A percentile compares a stretch with the other conserved stretches of the same genome.
These are phyloP conservation scores for Trametes elegans DNA, from an alignment of 768 basidiomycete genomes.

Conservation along the genomic window DNA sequence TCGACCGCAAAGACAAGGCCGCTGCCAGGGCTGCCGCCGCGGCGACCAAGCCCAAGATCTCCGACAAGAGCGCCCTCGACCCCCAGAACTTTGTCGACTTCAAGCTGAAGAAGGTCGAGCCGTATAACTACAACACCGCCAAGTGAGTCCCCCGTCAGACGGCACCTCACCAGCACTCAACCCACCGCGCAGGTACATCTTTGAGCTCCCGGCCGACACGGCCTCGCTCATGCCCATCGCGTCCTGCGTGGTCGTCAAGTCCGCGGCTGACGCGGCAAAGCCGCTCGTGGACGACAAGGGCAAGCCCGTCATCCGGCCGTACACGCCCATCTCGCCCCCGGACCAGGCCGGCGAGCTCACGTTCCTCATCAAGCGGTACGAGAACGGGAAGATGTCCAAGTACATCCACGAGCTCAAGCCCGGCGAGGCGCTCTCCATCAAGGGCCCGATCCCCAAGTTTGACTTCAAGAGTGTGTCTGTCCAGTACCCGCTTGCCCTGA, in stretches of 20 bases:
- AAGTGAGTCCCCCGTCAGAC: slow-evolving; percentile 42
- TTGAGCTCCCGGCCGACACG: slow-evolving; percentile 76
- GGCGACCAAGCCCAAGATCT: slow-evolving; percentile 26
- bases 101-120: slow-evolving; percentile 74
- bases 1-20: slow-evolving; percentile 34
- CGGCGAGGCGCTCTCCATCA: slow-evolving; percentile 81
- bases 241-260: slow-evolving; percentile 74
- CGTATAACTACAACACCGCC: slow-evolving; percentile 94
- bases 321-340: slow-evolving; percentile 86
- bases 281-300: slow-evolving; percentile 72
- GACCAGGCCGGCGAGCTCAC: slow-evolving; percentile 72
- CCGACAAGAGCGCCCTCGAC: slow-evolving; percentile 69
- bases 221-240: slow-evolving; percentile 78
- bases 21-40: too few species aligned
- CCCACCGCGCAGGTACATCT: slow-evolving; percentile 60
- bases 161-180: background rate
- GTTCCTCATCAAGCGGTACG: slow-evolving; percentile 84
- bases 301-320: slow-evolving; percentile 86
- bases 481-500: background rate
- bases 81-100: slow-evolving; percentile 76
- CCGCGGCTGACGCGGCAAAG: slow-evolving; percentile 55
- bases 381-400: slow-evolving; percentile 80
- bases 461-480: slow-evolving; percentile 66
- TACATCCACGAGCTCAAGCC: slow-evolving; percentile 78
- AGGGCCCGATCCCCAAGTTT: slow-evolving; percentile 90